Percentiles rank a stretch among this genome's conserved stretches.
These are phyloP conservation scores for Russula dissimulans DNA, from an alignment of 768 basidiomycete genomes.

Conservation along the genomic window DNA sequence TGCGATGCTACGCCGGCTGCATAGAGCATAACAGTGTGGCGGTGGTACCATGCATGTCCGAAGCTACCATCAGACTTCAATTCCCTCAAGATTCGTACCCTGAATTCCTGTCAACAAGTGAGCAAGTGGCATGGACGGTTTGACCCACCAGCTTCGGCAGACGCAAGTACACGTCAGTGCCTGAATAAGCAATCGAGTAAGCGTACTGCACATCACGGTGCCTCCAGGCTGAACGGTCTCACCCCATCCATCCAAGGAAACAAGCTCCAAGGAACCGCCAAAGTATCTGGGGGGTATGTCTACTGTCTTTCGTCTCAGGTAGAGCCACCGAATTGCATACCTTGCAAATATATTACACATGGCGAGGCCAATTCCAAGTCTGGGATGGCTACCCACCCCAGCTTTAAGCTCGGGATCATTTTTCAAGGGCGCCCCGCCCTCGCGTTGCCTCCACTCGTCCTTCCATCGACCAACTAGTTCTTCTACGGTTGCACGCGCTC, in stretches of 20 bases:
- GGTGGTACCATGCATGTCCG: not conserved
- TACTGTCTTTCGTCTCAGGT: not conserved
- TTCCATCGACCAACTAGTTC: conserved; percentile 61
- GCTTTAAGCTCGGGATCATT: conserved; percentile 36
- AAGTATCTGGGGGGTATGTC: conserved; percentile 48
- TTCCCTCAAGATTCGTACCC: conserved; percentile 82
- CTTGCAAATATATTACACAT: conserved; percentile 88
- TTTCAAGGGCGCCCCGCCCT: conserved; percentile 20
- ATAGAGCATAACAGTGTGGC: not conserved
- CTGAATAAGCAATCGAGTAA: conserved; percentile 28
- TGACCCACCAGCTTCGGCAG: conserved; percentile 66
- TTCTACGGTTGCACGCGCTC: conserved; percentile 67
- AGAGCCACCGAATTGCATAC: conserved; percentile 29
- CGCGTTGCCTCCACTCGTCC: conserved; percentile 21
- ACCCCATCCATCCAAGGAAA: conserved; percentile 83
- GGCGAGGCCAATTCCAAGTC: conserved; percentile 75
- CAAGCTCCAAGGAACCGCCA: conserved; percentile 69
- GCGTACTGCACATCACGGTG: not conserved
- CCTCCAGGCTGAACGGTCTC: conserved; percentile 23
- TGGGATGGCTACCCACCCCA: conserved; percentile 44
- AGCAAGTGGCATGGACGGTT: not conserved
- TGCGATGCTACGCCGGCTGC: not conserved
- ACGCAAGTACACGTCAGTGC: conserved; percentile 75
- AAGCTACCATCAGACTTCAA: conserved; percentile 50
- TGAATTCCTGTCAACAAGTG: conserved; percentile 23